Evolutionary conservation across 1,284 basidiomycete species (phyloP), one percentile per base, ranked within the genome.

Genomic region (Phylloboletellus chloephorus): DNA sequence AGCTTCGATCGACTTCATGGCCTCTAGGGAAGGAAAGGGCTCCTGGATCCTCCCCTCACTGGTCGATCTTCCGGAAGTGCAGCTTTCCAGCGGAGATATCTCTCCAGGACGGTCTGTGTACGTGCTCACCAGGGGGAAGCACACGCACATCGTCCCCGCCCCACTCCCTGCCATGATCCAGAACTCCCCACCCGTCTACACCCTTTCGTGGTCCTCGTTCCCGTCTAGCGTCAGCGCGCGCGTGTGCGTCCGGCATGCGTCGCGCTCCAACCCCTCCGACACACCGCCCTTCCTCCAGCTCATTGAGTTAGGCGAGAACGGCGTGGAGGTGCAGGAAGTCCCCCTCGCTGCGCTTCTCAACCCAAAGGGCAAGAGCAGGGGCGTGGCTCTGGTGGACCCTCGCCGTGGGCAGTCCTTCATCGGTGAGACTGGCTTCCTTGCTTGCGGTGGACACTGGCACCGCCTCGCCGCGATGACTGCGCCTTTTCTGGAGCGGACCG

Each of bases 361-460:
- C 6, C 5, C 16, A 3, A 54, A 48, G 4, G 60, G 57, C 15
- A 63, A 64, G 53, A 58, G 35, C 32, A 60, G 39, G 54, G 73
- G 3, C 74, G 80, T 60, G 68, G 65, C n/a, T 69, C 71, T 56
- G 59, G 58, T 59, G 6, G 68, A 74, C 34, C 73, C 76, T 13
- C 58, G 67, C 3, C 68, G 71, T n/a, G 73, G 72, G 2, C 73
- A 78, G 44, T 69, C 72, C 24, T 80, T 84, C 46, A 56, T 84
- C 10, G 81, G 80, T 5, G 75, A 79, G 46, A 67, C 76, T 2
- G 82, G 82, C 0, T 79, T 78, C 54, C 61, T 89, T 40, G 69
- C 69, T 43, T 41, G 45, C 1, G 85, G 87, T 15, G 87, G 85
- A 5, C 76, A 81, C 48, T 88, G 85, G 85, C 74, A 87, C 46